phyloP scores from a whole-genome alignment of 1,284 basidiomycete genomes.

The Pseudozyma thailandica region DNA sequence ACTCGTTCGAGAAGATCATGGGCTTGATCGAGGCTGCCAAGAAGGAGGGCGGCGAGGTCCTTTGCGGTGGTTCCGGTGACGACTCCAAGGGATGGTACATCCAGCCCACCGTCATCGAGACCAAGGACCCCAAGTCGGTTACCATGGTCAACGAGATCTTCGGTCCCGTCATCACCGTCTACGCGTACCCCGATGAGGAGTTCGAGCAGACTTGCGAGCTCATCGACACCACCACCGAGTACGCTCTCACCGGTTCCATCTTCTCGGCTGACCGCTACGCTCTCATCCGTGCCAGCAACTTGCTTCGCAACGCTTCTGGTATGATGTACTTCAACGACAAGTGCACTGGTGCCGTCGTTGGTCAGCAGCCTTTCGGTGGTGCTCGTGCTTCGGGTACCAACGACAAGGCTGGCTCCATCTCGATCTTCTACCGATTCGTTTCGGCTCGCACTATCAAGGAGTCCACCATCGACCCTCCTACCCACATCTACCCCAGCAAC shows the following conservation, averaged over 20 bases:
- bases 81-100: slow-evolving; percentile 93
- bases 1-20: slow-evolving; percentile 88
- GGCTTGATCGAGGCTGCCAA: slow-evolving; percentile 88
- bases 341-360: slow-evolving; percentile 83
- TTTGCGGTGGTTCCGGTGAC: slow-evolving; percentile 84
- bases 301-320: slow-evolving; percentile 65
- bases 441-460: slow-evolving; percentile 95
- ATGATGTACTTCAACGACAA: slow-evolving; percentile 70
- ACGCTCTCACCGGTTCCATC: slow-evolving; percentile 75
- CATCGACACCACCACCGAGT: slow-evolving; percentile 86
- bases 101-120: slow-evolving; percentile 93
- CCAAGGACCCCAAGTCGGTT: slow-evolving; percentile 87
- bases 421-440: slow-evolving; percentile 74
- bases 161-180: slow-evolving; percentile 91
- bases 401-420: slow-evolving; percentile 94
- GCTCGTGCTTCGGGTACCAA: slow-evolving; percentile 93
- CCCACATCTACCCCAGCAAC: slow-evolving; percentile 65
- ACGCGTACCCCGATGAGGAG: slow-evolving; percentile 70
- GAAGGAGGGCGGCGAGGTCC: slow-evolving; percentile 84
- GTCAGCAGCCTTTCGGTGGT: slow-evolving; percentile 95
- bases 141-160: slow-evolving; percentile 97
- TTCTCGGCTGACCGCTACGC: slow-evolving; percentile 66
- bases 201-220: slow-evolving; percentile 86
- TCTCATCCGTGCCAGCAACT: slow-evolving; percentile 61
- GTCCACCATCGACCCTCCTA: slow-evolving; percentile 70